These are phyloP conservation scores for Trichodelitschia bisporula DNA, from an alignment of 495 filamentous ascomycete species.

Conservation along the genomic window DNA sequence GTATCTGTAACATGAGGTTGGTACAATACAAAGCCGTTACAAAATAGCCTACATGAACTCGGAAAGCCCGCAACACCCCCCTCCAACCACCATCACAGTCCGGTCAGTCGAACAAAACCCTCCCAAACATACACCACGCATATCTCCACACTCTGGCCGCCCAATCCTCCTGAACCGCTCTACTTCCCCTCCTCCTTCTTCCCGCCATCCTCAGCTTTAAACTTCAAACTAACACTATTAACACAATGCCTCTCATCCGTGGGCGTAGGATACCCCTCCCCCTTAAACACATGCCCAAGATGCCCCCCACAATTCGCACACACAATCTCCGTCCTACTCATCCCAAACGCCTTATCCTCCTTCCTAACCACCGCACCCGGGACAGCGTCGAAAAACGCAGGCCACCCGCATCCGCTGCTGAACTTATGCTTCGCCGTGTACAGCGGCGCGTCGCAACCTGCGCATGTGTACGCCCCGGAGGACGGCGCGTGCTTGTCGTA, in stretches of 20 bases:
- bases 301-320: slow-evolving; percentile 89
- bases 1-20: no score
- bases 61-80: no score
- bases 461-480: slow-evolving; percentile 59
- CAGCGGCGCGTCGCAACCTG: slow-evolving; percentile 62
- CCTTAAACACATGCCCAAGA: slow-evolving; percentile 93
- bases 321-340: slow-evolving; percentile 76
- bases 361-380: slow-evolving; percentile 70
- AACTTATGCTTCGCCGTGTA: slow-evolving; percentile 87
- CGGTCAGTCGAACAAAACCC: no score
- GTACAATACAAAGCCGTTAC: no score
- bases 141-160: no score
- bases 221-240: slow-evolving; percentile 78
- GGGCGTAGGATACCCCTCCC: slow-evolving; percentile 70
- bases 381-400: slow-evolving; percentile 84
- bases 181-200: slow-evolving; percentile 14
- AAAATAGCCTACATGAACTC: no score
- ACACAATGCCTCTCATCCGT: slow-evolving; percentile 96
- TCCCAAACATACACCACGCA: neutral
- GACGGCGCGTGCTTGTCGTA: slow-evolving; percentile 68
- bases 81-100: no score
- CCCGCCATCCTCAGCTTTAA: slow-evolving; percentile 16
- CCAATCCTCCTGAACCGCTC: no score
- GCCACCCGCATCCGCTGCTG: slow-evolving; percentile 91
- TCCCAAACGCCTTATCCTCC: slow-evolving; percentile 51